Evolutionary conservation across 345 rosid genomes (phyloP).

Genomic region (Syzygium aromaticum): DNA sequence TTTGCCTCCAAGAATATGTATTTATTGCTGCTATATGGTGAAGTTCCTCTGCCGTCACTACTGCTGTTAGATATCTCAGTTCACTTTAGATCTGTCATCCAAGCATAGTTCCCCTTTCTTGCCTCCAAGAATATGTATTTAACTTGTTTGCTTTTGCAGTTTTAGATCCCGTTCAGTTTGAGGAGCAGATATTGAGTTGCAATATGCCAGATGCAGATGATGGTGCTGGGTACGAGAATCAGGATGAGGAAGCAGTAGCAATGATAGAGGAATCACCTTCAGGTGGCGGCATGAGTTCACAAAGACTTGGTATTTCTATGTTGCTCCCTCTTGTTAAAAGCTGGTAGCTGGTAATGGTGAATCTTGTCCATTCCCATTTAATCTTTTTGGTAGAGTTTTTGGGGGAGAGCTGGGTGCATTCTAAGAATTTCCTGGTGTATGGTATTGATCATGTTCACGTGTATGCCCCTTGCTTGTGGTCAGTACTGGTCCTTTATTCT

Average conservation of each 20-base stretch:
- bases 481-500: not conserved
- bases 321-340: not conserved
- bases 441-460: not conserved
- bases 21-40: not conserved
- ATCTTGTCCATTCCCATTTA: not conserved
- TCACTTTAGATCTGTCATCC: not conserved
- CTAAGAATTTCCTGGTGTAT: not conserved
- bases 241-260: constrained; percentile 49
- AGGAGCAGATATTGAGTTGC: constrained; percentile 45
- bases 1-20: not conserved
- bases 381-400: not conserved
- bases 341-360: not conserved
- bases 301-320: constrained; percentile 18
- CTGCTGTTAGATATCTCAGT: not conserved
- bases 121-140: too few relatives aligned
- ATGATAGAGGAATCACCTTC: constrained; percentile 46
- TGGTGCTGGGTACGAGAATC: constrained; percentile 41
- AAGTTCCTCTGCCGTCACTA: not conserved
- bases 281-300: constrained; percentile 16
- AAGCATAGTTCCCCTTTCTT: not conserved
- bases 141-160: constrained; percentile 8
- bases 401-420: not conserved
- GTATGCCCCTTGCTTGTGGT: not conserved
- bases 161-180: constrained; percentile 24
- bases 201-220: constrained; percentile 44